Conservation (phyloP, 768 basidiomycete genomes). For the Podaxis rugospora region DNA sequence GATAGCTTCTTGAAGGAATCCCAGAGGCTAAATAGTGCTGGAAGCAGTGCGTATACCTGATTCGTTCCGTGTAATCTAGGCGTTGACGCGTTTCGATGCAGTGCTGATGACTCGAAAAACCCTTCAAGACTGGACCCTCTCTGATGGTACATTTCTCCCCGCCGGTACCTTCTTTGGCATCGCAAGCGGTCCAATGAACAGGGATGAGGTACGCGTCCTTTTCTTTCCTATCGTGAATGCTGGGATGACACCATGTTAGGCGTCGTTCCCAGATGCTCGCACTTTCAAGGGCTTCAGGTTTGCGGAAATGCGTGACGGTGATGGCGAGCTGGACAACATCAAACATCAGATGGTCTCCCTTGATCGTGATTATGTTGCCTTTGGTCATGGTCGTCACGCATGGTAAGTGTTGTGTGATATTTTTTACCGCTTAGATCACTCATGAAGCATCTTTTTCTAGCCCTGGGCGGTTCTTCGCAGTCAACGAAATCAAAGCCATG, state of each 20-base stretch:
- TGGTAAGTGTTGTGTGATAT: constrained; percentile 15
- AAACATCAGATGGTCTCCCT: constrained; percentile 26
- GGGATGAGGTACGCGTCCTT: constrained; percentile 17
- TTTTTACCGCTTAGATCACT: neutral
- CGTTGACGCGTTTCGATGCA: constrained; percentile 4
- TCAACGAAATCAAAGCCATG: constrained; percentile 33
- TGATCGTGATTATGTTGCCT: constrained; percentile 20
- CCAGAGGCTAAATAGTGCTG: constrained; percentile 12
- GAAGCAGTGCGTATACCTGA: constrained; percentile 17
- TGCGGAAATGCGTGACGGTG: constrained; percentile 22
- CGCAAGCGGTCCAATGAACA: constrained; percentile 25
- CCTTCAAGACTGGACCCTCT: constrained; percentile 35
- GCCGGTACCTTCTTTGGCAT: constrained; percentile 21
- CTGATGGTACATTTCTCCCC: constrained; percentile 30
- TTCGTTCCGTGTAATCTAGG: neutral
- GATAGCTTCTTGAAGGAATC: constrained; percentile 45
- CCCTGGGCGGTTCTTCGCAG: constrained; percentile 38
- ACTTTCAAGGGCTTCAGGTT: constrained; percentile 39
- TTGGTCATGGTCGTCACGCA: constrained; percentile 27
- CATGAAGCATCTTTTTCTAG: constrained; percentile 7
- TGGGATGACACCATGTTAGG: neutral
- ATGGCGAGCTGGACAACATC: constrained; percentile 9
- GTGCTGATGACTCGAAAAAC: constrained; percentile 30
- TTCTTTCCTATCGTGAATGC: neutral
- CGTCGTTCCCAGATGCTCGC: constrained; percentile 21